Base-by-base conservation (phyloP, 257 asterid species). In the Thymus quinquecostatus region DNA sequence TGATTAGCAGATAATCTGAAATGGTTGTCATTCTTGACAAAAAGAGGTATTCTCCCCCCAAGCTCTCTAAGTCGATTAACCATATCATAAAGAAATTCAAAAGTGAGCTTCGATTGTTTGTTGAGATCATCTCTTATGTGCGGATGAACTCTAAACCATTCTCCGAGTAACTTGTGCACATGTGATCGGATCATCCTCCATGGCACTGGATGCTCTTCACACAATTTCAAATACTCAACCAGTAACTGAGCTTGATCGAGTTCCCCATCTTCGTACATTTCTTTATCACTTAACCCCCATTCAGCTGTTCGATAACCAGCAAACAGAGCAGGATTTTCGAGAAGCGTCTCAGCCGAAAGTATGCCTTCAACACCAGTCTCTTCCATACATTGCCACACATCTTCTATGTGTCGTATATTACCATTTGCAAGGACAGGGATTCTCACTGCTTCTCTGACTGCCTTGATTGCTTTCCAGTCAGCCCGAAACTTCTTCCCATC, bases 131-230 rank as follows among this genome's bases (percentile, higher is more conserved):
- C 97, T 70, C 98, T 82, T 40, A 95, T 85, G 64, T 68, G 33
- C 11, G 97, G 98, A 67, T 82, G 96, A 68, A 92, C 45, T 60
- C 85, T 81, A 76, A 95, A 95, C 99, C 96, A 91, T 14, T 95
- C 99, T 40, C 98, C 99, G 75, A 92, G 78, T 82, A 95, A 30
- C 87, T 88, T 92, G 76, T 95, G 99, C 77, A 95, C 91, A 12
- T 95, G 98, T 8, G 99, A 87, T 64, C 98, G 96, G 29, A 95
- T 77, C 88, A 95, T 95, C 72, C 97, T 84, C 99, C 99, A 95
- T 6, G 99, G 98, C 71, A 95, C 98, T 0, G 98, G 96, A 77
- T 89, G 80, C 73, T 73, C 82, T 88, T 92, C 97, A 54, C 98
- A 95, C 5, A 89, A 55, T 74, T 84, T 82, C 78, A 95, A 73